A percentile compares a stretch with the other conserved stretches of the same genome.
Conservation (phyloP, 306 rosid genomes). For the Cucurbita ficifolia region DNA sequence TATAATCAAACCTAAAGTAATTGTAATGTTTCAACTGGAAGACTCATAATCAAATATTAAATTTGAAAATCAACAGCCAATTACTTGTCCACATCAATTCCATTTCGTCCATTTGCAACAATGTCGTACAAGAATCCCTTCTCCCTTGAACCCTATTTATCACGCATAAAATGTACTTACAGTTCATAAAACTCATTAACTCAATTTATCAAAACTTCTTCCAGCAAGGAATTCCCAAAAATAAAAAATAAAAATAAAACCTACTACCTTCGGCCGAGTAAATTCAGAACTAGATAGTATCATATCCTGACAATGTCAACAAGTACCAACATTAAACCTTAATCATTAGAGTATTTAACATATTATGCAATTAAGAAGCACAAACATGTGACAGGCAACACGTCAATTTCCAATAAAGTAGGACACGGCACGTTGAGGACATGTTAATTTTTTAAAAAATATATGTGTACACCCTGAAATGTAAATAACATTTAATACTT, state of each 20-base stretch:
- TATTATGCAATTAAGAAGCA: neutral
- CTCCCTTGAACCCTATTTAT: slow-evolving; percentile 47
- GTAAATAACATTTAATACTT: too few species aligned
- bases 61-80: slow-evolving; percentile 7
- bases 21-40: neutral
- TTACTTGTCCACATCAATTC: slow-evolving; percentile 98
- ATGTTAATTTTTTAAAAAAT: too few species aligned
- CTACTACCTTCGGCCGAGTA: slow-evolving; percentile 41
- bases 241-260: neutral
- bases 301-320: slow-evolving; percentile 58
- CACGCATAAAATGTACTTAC: neutral
- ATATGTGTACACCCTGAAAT: too few species aligned
- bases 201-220: neutral
- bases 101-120: slow-evolving; percentile 96
- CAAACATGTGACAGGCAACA: too few species aligned
- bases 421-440: too few species aligned
- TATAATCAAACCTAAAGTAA: slow-evolving; percentile 74
- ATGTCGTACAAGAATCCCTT: slow-evolving; percentile 81
- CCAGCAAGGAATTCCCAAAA: neutral
- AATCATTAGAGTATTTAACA: neutral
- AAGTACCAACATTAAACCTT: slow-evolving; percentile 9
- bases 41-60: neutral
- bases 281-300: slow-evolving; percentile 68
- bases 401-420: too few species aligned
- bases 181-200: neutral